Evolutionary conservation across 1,139 yeast genomes (phyloP), one percentile per base, ranked within the genome.

Genomic region (Eremothecium coryli): DNA sequence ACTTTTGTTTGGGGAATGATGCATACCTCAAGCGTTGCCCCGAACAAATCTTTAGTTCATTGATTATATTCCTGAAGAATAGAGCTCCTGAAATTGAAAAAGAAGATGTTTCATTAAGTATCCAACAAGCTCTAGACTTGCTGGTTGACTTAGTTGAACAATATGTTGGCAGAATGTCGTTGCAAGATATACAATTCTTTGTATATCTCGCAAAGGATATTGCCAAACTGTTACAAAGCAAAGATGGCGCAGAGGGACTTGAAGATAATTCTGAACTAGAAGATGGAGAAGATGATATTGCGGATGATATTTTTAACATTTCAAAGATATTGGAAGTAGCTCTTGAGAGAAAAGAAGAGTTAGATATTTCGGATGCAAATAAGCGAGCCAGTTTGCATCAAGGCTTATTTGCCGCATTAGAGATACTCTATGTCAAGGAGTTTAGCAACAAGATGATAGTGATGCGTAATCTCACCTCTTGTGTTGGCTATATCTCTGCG

Each of bases 401-500:
- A 2, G 34, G 31, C 4, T 30, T 54, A 14, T 35, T 54, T 7
- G 25, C 27, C 4, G 10, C 51, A 2, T 32, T 55, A 10, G 43
- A 44, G 2, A 28, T 28, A 4, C 36, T 53, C 15, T 26, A 37
- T n/a, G 23, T 26, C 1, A 50, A 48, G 23, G 39, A 37, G 12
- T 53, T 52, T 20, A 39, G 42, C 5, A 52, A 52, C 18, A 51
- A 49, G 26, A 38, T 56, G 16, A 54, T 54, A 11, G 34, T 46
- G 1, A 45, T 52, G 49, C 47, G 60, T 39, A 40, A 57, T 20
- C 18, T 52, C 4, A 41, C 43, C 4, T 39, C 51, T 2, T 31
- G 43, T 5, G 27, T 48, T 23, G 58, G 57, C n/a, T 36, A 46
- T 17, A 41, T 54, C 8, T 52, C 58, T 2, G 46, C 56, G 6